Evolutionary conservation across 2,329 filamentous ascomycete species (phyloP), one percentile per base, ranked within the genome.

Genomic region (Pseudocercospora cruenta): DNA sequence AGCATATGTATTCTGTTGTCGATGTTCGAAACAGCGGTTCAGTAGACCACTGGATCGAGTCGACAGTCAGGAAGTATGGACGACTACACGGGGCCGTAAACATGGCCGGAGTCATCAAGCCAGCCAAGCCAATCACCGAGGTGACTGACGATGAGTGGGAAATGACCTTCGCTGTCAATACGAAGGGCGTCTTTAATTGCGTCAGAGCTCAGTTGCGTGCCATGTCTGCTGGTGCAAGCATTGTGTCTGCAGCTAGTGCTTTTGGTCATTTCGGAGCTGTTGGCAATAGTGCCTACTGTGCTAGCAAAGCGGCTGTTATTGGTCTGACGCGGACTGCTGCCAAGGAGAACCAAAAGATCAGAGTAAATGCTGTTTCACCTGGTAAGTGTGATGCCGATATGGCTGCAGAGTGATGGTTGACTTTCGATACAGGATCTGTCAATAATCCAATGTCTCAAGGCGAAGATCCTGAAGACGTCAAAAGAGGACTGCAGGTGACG

Each of bases 51-150:
- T 58, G 53, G 53, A 58, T 58, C 19, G 31, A 39, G 31, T 24
- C 49, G 19, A 55, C 49, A 12, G 22, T 43, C 10, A 21, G 9
- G 22, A 16, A 24, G 5, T 55, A 36, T 21, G 47, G 60, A 16
- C 16, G 33, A 22, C 24, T 62, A 7, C 47, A 54, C 22, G 60
- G 60, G 1, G 60, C 60, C 7, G 47, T 62, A 14, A 63, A 63
- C 33, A 57, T 63, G 60, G 60, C 60, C 9, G 60, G 60, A 8
- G 19, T 58, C 39, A 58, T 58, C 21, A 58, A 26, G n/a, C 21
- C 51, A 24, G 54, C 53, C 33, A 58, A 49, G 5, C 31, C 51
- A 10, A 31, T 58, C 28, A 58, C 39, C 19, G 24, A 58, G 8
- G 49, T 58, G 7, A 58, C 26, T 10, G 61, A 58, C 24, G 43